Percentiles rank a stretch among this genome's conserved stretches.
Conservation (phyloP, 805 yeast species). For the Candida dajiaensis region DNA sequence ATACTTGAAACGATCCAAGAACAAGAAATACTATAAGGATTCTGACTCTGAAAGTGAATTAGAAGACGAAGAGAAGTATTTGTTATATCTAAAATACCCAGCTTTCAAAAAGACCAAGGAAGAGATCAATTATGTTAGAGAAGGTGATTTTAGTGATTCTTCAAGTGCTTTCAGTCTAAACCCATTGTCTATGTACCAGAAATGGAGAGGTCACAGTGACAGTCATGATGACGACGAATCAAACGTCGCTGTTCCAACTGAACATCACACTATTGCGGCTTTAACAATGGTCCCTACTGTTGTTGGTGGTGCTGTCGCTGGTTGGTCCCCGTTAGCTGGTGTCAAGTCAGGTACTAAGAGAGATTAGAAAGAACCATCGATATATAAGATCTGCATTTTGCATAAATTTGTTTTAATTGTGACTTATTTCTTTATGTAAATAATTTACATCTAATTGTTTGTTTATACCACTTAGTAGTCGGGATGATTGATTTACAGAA, state of each 20-base stretch:
- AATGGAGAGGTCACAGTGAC: slow-evolving; percentile 19
- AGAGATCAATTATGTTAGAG: slow-evolving; percentile 23
- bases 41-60: slow-evolving; percentile 4
- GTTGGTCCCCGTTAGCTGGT: slow-evolving; percentile 32
- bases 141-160: slow-evolving; percentile 15
- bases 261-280: slow-evolving; percentile 32
- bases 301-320: slow-evolving; percentile 55
- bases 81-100: slow-evolving; percentile 24
- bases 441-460: neutral
- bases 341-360: neutral
- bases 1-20: slow-evolving; percentile 9
- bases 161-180: slow-evolving; percentile 8
- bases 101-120: slow-evolving; percentile 28
- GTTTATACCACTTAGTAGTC: too few species aligned
- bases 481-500: too few species aligned
- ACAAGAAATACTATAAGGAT: slow-evolving; percentile 4
- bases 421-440: neutral
- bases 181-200: slow-evolving; percentile 22
- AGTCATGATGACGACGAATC: slow-evolving; percentile 16
- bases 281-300: slow-evolving; percentile 48
- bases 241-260: slow-evolving; percentile 4
- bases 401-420: neutral
- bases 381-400: neutral
- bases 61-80: slow-evolving; percentile 13
- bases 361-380: neutral